Evolutionary conservation across 257 asterid genomes (phyloP).

Genomic region (Solanum chilense): DNA sequence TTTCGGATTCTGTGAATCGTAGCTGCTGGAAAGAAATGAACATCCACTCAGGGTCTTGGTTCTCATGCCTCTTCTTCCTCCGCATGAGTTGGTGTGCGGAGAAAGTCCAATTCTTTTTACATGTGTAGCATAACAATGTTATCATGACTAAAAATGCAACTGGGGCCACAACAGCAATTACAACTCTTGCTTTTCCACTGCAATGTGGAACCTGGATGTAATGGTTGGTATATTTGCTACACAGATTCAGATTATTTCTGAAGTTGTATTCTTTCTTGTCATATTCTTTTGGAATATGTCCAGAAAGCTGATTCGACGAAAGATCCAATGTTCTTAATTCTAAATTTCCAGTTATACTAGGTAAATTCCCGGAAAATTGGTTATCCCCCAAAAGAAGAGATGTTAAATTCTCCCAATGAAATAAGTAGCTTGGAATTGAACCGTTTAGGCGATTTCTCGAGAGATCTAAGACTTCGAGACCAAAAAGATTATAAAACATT

Average conservation of each 20-base stretch:
- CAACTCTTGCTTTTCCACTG: neutral
- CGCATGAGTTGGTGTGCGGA: neutral
- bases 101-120: neutral
- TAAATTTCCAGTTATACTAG: neutral
- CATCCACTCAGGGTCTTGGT: neutral
- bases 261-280: neutral
- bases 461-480: neutral
- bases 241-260: neutral
- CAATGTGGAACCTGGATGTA: neutral
- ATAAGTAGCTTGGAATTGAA: neutral
- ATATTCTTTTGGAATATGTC: neutral
- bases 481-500: neutral
- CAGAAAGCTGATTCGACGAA: neutral
- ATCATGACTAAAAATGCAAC: neutral
- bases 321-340: neutral
- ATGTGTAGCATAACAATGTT: neutral
- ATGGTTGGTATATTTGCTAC: neutral
- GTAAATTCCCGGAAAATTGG: neutral
- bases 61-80: neutral
- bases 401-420: neutral
- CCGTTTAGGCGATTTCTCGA: neutral
- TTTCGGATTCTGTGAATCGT: slow-evolving; percentile 30
- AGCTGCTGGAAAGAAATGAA: slow-evolving; percentile 14
- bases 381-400: neutral
- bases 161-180: neutral